Conservation (phyloP, 2,329 filamentous ascomycete genomes). For the Fusarium buharicum region DNA sequence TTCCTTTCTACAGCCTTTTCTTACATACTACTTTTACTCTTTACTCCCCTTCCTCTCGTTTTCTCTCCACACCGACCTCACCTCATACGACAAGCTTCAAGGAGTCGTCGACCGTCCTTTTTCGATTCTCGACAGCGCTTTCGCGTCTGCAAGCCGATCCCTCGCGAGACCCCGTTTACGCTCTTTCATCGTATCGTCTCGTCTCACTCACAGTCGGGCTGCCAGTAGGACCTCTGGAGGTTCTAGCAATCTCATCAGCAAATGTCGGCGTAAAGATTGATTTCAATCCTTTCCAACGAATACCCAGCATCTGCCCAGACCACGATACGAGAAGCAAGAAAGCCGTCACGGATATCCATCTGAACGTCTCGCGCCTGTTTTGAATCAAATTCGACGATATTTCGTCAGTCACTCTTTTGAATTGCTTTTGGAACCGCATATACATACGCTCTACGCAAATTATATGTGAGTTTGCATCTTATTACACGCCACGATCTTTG, state of each 20-base stretch:
- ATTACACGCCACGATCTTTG: not conserved
- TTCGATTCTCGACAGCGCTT: slow-evolving; percentile 49
- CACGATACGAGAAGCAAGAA: slow-evolving; percentile 25
- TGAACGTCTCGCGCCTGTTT: slow-evolving; percentile 46
- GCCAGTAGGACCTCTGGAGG: slow-evolving; percentile 47
- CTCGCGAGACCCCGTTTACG: slow-evolving; percentile 38
- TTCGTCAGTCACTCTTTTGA: slow-evolving; percentile 61
- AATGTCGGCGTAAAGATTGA: slow-evolving; percentile 49
- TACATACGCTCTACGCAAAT: slow-evolving; percentile 47
- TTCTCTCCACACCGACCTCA: slow-evolving; percentile 46
- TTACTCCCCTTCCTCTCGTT: slow-evolving; percentile 41
- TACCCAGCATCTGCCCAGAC: slow-evolving; percentile 30
- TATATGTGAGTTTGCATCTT: slow-evolving; percentile 43
- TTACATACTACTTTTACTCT: slow-evolving; percentile 40
- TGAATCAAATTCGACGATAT: slow-evolving; percentile 53
- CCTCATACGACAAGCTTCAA: slow-evolving; percentile 48
- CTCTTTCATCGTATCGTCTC: slow-evolving; percentile 23
- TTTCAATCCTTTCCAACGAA: slow-evolving; percentile 40
- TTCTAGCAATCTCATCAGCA: slow-evolving; percentile 45
- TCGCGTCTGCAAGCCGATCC: slow-evolving; percentile 40
- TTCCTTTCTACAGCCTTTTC: slow-evolving; percentile 47
- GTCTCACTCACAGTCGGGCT: slow-evolving; percentile 42
- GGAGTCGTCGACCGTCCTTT: slow-evolving; percentile 49
- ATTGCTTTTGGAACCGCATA: slow-evolving; percentile 45
- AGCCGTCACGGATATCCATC: slow-evolving; percentile 39